Percentiles rank a stretch among this genome's conserved stretches.
These are phyloP conservation scores for Capsella rubella DNA, from an alignment of 441 rosid genomes.

Conservation along the genomic window DNA sequence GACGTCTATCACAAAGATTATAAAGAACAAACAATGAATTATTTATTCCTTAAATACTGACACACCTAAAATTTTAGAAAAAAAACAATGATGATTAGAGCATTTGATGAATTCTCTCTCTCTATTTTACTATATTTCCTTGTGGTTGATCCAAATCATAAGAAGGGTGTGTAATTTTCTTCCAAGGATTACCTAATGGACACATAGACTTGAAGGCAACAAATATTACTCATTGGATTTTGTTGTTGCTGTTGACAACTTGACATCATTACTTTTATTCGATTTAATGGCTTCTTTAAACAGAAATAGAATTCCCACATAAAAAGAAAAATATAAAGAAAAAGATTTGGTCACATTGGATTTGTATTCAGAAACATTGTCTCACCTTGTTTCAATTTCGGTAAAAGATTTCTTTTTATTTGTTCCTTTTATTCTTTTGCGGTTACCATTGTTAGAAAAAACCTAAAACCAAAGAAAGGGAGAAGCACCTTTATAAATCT, in stretches of 20 bases:
- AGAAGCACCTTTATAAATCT: constrained; percentile 26
- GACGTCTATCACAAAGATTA: constrained; percentile 15
- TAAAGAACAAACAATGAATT: neutral
- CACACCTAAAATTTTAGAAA: neutral
- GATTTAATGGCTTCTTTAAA: neutral
- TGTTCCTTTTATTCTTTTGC: neutral
- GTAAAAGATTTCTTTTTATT: neutral
- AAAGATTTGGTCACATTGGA: too few relatives aligned
- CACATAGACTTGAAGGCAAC: neutral
- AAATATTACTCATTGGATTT: constrained; percentile 9
- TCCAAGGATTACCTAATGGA: neutral
- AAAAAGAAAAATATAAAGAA: too few relatives aligned
- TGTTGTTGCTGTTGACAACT: neutral
- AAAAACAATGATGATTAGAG: neutral
- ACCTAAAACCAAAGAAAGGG: constrained; percentile 17
- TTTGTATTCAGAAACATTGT: too few relatives aligned
- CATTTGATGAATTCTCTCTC: neutral
- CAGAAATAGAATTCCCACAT: neutral
- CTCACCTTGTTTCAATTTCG: constrained; percentile 2
- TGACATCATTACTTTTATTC: neutral
- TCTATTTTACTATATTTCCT: too few relatives aligned
- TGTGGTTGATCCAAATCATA: too few relatives aligned
- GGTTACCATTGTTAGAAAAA: constrained; percentile 21
- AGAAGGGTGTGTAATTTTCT: too few relatives aligned
- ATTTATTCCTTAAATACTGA: neutral